Evolutionary conservation across 2,329 filamentous ascomycete genomes (phyloP), one percentile per base, ranked within the genome.

Genomic region (Aspergillus sp.): DNA sequence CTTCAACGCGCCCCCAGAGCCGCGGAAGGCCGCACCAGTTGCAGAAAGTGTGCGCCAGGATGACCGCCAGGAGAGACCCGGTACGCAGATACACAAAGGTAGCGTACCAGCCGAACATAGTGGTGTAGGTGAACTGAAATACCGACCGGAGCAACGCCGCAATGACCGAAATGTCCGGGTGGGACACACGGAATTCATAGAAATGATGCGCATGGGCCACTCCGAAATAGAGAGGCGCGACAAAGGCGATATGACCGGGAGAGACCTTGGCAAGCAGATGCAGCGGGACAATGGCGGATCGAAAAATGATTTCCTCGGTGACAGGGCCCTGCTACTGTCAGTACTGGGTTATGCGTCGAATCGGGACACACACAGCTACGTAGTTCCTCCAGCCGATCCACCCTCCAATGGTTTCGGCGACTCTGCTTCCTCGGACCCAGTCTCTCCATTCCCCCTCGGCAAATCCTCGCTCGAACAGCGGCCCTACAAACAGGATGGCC

Each of bases 151-250:
- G 53, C 4, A 91, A 51, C 5, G 81, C 77, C 2, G 74, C 68
- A 1, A 69, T 43, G 8, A 79, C 52, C 1, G 83, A 74, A 2
- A 80, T 77, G 41, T 75, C 68, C 6, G 85, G 84, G 48, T 93
- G 77, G 1, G 82, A 84, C 36, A 93, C 68, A 35, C 82, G 74
- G 60, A 93, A 94, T 63, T 96, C 91, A 65, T 94, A 93, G 57
- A 93, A 86, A 63, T 98, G 91, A 61, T 98, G 89, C 29, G 93
- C 62, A 62, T 98, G 91, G 5, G 91, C 88, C 27, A 94, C 77
- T 32, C 89, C 89, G 54, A 96, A 96, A 57, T 94, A 80, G 8
- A 95, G 66, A 5, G 89, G 89, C 1, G 85, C 84, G 8, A 85
- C 64, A 61, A 93, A 86, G 51, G 93, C 74, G 43, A 84, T 86